Evolutionary conservation across 2,329 filamentous ascomycete species (phyloP).

Genomic region (Mollisiaceae sp.): DNA sequence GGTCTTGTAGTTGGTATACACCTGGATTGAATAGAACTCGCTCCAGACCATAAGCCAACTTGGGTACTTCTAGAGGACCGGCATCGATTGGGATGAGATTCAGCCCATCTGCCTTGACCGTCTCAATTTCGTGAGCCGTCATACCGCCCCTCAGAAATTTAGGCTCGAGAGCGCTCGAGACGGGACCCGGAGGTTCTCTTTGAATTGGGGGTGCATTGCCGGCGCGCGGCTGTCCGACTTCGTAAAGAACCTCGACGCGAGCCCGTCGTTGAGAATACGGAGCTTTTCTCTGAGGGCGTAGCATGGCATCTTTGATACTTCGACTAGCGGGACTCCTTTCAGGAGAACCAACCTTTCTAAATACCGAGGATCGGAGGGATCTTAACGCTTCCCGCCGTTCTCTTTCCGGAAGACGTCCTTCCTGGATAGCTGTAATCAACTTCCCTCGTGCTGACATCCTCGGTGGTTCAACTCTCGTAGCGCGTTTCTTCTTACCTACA

Average conservation of each 20-base stretch:
- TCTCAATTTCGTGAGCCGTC: slow-evolving; percentile 34
- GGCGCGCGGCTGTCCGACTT: background rate
- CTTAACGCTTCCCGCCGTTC: background rate
- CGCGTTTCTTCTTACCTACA: no score
- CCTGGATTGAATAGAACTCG: slow-evolving; percentile 91
- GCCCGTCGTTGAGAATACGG: background rate
- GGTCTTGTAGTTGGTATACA: slow-evolving; percentile 90
- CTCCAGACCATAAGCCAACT: slow-evolving; percentile 42
- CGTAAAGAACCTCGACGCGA: background rate
- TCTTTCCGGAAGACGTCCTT: background rate
- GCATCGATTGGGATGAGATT: slow-evolving; percentile 38
- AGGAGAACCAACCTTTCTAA: background rate
- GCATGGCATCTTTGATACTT: slow-evolving; percentile 1
- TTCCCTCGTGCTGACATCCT: background rate
- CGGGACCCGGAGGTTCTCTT: background rate
- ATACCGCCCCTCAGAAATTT: background rate
- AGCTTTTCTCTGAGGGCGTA: background rate
- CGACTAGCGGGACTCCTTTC: background rate
- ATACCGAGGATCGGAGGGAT: background rate
- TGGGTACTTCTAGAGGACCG: slow-evolving; percentile 39
- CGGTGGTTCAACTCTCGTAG: no score
- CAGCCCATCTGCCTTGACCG: slow-evolving; percentile 36
- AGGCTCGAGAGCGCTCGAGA: background rate
- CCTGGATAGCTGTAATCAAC: background rate
- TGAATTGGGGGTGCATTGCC: background rate